phyloP scores from a whole-genome alignment of 148 eudicot species.

The Vaccinium darrowii region DNA sequence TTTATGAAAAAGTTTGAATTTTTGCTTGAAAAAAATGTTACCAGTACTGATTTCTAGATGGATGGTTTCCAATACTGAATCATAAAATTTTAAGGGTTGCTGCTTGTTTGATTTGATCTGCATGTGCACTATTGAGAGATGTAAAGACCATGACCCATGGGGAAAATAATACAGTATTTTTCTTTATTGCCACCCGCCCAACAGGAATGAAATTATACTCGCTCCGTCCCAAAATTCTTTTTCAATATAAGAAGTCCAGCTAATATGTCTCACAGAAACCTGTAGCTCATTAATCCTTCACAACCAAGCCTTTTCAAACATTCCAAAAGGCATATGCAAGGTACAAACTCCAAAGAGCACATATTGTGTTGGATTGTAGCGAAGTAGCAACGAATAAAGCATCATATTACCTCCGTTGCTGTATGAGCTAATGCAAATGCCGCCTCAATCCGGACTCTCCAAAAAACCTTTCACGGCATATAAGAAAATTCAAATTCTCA shows the following conservation, averaged over 20 bases:
- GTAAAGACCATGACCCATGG: background rate
- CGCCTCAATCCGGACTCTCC: constrained; percentile 96
- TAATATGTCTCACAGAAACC: background rate
- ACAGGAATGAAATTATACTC: background rate
- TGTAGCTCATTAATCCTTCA: background rate
- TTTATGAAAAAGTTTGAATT: background rate
- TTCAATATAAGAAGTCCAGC: background rate
- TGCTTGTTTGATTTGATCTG: background rate
- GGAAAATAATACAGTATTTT: background rate
- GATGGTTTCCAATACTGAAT: no score
- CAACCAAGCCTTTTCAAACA: background rate
- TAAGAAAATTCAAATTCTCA: constrained; percentile 8
- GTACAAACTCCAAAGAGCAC: background rate
- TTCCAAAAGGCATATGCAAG: background rate
- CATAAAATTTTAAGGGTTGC: background rate
- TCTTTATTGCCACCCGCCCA: background rate
- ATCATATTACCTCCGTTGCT: constrained; percentile 69
- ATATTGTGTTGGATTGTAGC: background rate
- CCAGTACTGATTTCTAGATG: no score
- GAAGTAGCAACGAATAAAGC: constrained; percentile 7
- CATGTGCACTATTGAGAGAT: background rate
- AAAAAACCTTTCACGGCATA: constrained; percentile 55
- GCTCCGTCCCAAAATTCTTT: no score
- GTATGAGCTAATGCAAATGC: constrained; percentile 85
- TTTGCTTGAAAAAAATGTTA: background rate